Evolutionary conservation across 352 stramenopile species (phyloP).

Genomic region (Peronosclerospora sorghi): DNA sequence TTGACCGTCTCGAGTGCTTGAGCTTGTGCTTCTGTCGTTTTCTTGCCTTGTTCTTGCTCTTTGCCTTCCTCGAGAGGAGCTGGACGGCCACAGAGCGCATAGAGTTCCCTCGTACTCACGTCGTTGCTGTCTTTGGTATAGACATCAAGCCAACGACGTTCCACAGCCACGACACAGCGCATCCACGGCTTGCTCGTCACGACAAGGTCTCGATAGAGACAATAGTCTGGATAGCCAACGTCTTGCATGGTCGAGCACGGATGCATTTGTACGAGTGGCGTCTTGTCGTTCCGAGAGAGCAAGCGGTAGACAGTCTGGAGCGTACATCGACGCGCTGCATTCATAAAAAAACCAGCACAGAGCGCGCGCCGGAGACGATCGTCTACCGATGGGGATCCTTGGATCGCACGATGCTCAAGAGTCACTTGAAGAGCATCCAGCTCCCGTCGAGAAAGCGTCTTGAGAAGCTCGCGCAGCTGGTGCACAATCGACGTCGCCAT

Average conservation of each 20-base stretch:
- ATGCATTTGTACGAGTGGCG: constrained; percentile 57
- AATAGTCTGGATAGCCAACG: constrained; percentile 34
- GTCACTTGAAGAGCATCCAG: constrained; percentile 14
- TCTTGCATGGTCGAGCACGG: constrained; percentile 46
- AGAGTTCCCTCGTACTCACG: constrained; percentile 26
- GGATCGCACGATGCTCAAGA: neutral
- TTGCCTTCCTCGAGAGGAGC: constrained; percentile 1
- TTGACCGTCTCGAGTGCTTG: neutral
- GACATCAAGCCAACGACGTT: constrained; percentile 38
- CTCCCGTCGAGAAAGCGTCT: constrained; percentile 20
- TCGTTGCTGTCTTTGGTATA: constrained; percentile 24
- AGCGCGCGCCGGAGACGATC: constrained; percentile 32
- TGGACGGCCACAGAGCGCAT: constrained; percentile 35
- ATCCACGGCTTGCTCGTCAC: constrained; percentile 63
- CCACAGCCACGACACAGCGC: constrained; percentile 38
- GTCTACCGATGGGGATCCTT: constrained; percentile 7
- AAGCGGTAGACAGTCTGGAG: constrained; percentile 50
- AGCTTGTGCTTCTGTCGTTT: neutral
- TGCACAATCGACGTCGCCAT: constrained; percentile 39
- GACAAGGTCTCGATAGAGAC: constrained; percentile 67
- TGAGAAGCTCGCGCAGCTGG: constrained; percentile 53
- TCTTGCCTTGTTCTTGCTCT: neutral
- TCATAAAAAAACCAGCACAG: constrained; percentile 60
- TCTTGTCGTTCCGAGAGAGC: constrained; percentile 12
- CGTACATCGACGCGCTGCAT: constrained; percentile 49